Conservation (phyloP, 164 flowering plant genomes). For the Tetrastigma voinierianum region DNA sequence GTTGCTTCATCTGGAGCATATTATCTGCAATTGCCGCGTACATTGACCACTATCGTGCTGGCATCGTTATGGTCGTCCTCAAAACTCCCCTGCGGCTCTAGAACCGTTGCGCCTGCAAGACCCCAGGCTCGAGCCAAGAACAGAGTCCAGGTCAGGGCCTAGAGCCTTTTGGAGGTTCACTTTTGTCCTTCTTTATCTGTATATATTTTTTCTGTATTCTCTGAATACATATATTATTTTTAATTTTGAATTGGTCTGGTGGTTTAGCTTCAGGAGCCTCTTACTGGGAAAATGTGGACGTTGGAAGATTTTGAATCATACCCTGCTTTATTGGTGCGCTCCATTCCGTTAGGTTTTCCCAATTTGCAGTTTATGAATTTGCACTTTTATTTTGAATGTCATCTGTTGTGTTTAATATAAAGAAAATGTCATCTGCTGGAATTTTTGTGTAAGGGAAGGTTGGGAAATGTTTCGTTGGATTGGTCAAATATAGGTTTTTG, state of each 20-base stretch:
- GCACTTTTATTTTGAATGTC: neutral
- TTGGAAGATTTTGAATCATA: slow-evolving; percentile 78
- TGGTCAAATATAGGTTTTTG: no score
- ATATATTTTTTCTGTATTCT: neutral
- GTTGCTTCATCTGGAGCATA: slow-evolving; percentile 5
- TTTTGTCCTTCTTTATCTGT: slow-evolving; percentile 1
- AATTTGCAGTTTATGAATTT: neutral
- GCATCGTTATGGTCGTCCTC: slow-evolving; percentile 12
- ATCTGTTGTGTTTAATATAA: neutral
- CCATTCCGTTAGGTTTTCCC: neutral
- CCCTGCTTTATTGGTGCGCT: slow-evolving; percentile 79
- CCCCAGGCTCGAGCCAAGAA: slow-evolving; percentile 54
- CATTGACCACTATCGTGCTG: slow-evolving; percentile 9
- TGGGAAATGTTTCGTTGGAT: no score
- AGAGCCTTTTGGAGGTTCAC: slow-evolving; percentile 73
- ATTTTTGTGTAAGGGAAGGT: no score
- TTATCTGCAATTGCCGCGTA: slow-evolving; percentile 15
- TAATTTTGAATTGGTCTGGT: neutral
- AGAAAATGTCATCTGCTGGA: neutral
- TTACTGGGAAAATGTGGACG: slow-evolving; percentile 84
- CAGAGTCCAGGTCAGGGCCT: slow-evolving; percentile 73
- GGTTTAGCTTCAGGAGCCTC: slow-evolving; percentile 76
- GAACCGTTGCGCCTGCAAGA: slow-evolving; percentile 19
- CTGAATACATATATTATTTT: neutral
- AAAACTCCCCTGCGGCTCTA: slow-evolving; percentile 21